Conservation (phyloP, 2,329 filamentous ascomycete genomes). For the Diaporthe helianthi region DNA sequence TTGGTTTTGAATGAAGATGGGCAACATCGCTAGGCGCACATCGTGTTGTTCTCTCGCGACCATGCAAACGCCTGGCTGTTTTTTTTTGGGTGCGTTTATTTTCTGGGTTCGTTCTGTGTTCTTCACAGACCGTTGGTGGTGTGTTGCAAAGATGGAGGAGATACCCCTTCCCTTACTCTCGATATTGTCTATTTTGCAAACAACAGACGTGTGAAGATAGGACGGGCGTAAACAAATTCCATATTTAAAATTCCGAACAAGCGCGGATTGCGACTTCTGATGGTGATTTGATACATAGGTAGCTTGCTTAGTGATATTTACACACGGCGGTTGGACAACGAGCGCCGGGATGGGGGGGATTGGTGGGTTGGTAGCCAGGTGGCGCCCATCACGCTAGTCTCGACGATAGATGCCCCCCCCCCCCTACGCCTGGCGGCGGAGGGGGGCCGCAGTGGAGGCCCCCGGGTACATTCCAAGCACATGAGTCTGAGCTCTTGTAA, state of each 20-base stretch:
- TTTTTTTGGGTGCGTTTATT: not conserved
- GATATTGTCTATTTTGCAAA: constrained; percentile 17
- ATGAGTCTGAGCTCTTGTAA: not conserved
- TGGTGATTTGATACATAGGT: not conserved
- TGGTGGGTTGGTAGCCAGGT: not conserved
- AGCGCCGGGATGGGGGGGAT: too few species aligned
- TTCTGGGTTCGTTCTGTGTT: not conserved
- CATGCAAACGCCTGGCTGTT: not conserved
- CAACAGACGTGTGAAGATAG: constrained; percentile 1
- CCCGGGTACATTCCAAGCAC: not conserved
- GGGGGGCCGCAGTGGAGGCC: too few species aligned
- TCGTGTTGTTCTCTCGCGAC: constrained; percentile 8
- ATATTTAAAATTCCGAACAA: not conserved
- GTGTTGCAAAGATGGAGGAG: constrained; percentile 29
- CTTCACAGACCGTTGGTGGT: not conserved
- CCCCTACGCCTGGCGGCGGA: too few species aligned
- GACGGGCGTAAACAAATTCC: constrained; percentile 13
- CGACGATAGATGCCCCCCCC: too few species aligned
- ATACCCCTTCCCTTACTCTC: constrained; percentile 25
- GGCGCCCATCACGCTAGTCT: not conserved
- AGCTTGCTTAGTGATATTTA: not conserved
- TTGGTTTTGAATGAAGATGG: not conserved
- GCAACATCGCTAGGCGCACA: constrained; percentile 27
- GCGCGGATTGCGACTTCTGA: not conserved
- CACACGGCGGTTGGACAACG: not conserved